Evolutionary conservation across 768 basidiomycete species (phyloP).

Genomic region (Leccinum subgranulosum): DNA sequence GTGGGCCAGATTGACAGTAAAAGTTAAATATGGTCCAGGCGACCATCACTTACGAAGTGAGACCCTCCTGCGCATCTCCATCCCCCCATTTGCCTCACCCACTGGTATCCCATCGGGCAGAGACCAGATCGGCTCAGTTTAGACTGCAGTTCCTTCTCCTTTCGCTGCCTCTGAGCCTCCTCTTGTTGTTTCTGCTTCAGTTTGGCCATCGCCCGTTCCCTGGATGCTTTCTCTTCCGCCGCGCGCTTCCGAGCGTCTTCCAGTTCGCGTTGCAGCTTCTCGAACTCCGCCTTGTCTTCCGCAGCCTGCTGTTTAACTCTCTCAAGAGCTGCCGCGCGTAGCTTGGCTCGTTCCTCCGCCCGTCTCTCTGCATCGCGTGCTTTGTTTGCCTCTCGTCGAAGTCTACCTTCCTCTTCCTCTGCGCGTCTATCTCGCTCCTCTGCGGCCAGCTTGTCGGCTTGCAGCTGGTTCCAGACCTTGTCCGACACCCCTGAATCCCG

Average conservation of each 20-base stretch:
- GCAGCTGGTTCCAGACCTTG: constrained; percentile 47
- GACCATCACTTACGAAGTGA: constrained; percentile 36
- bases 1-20: neutral
- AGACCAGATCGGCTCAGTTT: constrained; percentile 46
- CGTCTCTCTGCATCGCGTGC: constrained; percentile 17
- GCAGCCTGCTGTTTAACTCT: constrained; percentile 15
- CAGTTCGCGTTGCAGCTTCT: constrained; percentile 22
- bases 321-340: constrained; percentile 20
- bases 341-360: constrained; percentile 23
- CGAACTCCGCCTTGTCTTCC: constrained; percentile 18
- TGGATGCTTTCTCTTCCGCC: constrained; percentile 21
- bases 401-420: constrained; percentile 14
- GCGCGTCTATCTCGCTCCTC: constrained; percentile 17
- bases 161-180: constrained; percentile 33
- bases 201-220: constrained; percentile 24
- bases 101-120: constrained; percentile 44
- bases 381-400: constrained; percentile 16
- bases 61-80: constrained; percentile 48
- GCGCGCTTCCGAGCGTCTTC: constrained; percentile 27
- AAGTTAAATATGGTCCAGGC: constrained; percentile 20
- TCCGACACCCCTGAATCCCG: constrained; percentile 56
- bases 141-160: constrained; percentile 34
- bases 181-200: constrained; percentile 33
- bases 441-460: constrained; percentile 33
- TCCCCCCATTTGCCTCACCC: constrained; percentile 39